Base-by-base conservation (phyloP, 257 asterid genomes). In the Plantago ovata region DNA sequence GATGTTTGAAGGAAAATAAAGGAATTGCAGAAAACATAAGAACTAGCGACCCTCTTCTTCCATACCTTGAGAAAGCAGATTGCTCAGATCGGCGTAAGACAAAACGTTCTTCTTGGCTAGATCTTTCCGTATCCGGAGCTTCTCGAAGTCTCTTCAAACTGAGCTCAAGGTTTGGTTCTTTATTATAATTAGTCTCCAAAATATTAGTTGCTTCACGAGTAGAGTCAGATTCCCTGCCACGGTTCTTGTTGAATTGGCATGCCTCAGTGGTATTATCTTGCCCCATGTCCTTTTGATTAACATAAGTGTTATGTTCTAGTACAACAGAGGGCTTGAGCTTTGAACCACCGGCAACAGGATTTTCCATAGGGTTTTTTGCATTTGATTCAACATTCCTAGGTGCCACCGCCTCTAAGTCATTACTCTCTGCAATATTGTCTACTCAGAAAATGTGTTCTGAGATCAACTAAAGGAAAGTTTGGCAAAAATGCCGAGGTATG, bases 61-160 rank as follows among this genome's bases (percentile, higher is more conserved):
- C 66, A 69, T 66, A 91, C 98, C 98, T 83, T 62, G 96, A 83
- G 79, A 85, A 85, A 67, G 95, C 96, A 49, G 96, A 86, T 65
- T 79, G 94, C 70, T 76, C 91, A 58, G 83, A 84, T 56, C 75
- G 86, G 50, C 81, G 77, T 75, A 89, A 74, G 76, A 70, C 76
- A 75, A 54, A 69, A 45, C 67, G 78, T 61, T 79, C 87, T 62
- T 83, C 89, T 68, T 75, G 84, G 61, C 65, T 56, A 54, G 74
- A 53, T 61, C 71, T 62, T 39, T 68, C 78, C 0, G 72, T 46
- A 63, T 81, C 91, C 62, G 65, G 78, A 52, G 57, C 66, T 71
- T 74, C 91, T 80, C 92, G 79, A 45, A 61, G 79, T 67, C 81
- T 66, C 76, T 87, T 84, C 68, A 84, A 79, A 79, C 82, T 79